Conservation (phyloP, 148 eudicot genomes). For the Chenopodium album region DNA sequence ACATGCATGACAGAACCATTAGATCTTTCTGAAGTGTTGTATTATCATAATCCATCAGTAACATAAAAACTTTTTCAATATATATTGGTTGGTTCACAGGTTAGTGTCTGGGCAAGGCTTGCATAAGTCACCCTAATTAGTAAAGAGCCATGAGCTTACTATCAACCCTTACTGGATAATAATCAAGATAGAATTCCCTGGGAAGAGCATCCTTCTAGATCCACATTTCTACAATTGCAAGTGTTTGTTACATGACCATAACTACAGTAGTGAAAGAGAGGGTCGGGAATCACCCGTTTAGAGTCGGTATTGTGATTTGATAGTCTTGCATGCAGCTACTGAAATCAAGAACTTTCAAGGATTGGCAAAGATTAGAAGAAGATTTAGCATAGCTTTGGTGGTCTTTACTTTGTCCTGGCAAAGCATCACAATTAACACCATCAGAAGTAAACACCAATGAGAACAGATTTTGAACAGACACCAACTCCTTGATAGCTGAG, state of each 20-base stretch:
- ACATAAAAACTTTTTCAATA: not conserved
- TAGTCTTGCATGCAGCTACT: constrained; percentile 66
- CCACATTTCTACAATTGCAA: not conserved
- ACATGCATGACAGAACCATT: too few relatives aligned
- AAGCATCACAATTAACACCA: constrained; percentile 34
- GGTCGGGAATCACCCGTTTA: constrained; percentile 67
- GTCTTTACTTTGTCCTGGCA: constrained; percentile 31
- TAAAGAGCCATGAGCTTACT: not conserved
- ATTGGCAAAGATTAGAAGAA: constrained; percentile 30
- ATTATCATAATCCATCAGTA: not conserved
- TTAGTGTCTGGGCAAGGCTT: not conserved
- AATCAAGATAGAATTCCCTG: not conserved
- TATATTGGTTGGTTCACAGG: not conserved
- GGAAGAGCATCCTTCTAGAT: not conserved
- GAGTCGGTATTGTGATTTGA: constrained; percentile 78
- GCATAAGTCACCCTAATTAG: not conserved
- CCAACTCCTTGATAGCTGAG: constrained; percentile 44
- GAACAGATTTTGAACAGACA: constrained; percentile 59
- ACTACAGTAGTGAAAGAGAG: too few relatives aligned
- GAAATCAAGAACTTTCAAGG: constrained; percentile 58
- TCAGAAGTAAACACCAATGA: constrained; percentile 54
- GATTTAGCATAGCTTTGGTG: constrained; percentile 24
- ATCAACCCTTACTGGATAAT: not conserved
- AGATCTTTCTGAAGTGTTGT: not conserved
- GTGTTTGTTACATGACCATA: not conserved